phyloP scores from a whole-genome alignment of 805 yeast genomes.

The Teunomyces stri region DNA sequence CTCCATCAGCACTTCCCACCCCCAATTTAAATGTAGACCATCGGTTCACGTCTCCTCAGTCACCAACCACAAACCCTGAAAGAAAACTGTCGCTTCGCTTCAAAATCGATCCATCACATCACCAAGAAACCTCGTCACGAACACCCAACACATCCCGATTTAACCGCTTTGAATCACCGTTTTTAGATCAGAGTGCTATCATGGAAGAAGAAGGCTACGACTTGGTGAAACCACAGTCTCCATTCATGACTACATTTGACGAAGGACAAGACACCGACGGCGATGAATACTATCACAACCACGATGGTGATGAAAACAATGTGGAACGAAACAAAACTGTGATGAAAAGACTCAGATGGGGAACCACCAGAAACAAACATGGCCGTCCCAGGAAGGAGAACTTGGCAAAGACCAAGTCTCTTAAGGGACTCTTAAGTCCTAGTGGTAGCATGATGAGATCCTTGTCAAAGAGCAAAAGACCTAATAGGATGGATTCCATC shows the following conservation, averaged over 20 bases:
- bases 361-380: conserved; percentile 75
- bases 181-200: conserved; percentile 22
- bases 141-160: conserved; percentile 1
- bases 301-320: conserved; percentile 15
- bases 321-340: conserved; percentile 37
- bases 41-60: conserved; percentile 5
- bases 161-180: conserved; percentile 25
- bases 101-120: conserved; percentile 21
- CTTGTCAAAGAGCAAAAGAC: conserved; percentile 18
- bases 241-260: conserved; percentile 19
- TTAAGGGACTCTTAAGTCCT: conserved; percentile 42
- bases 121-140: conserved; percentile 1
- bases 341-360: conserved; percentile 87
- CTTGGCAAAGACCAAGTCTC: conserved; percentile 51
- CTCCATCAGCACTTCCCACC: conserved; percentile 22
- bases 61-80: conserved; percentile 8
- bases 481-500: conserved; percentile 15
- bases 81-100: conserved; percentile 30
- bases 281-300: conserved; percentile 16
- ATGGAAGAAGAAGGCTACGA: conserved; percentile 25
- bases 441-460: conserved; percentile 2
- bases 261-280: conserved; percentile 6
- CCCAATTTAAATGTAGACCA: conserved; percentile 20
- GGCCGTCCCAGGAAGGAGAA: conserved; percentile 57
- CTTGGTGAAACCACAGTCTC: conserved; percentile 26